Base-by-base conservation (phyloP, 768 basidiomycete species). In the Brasilioporus rufonigricans region DNA sequence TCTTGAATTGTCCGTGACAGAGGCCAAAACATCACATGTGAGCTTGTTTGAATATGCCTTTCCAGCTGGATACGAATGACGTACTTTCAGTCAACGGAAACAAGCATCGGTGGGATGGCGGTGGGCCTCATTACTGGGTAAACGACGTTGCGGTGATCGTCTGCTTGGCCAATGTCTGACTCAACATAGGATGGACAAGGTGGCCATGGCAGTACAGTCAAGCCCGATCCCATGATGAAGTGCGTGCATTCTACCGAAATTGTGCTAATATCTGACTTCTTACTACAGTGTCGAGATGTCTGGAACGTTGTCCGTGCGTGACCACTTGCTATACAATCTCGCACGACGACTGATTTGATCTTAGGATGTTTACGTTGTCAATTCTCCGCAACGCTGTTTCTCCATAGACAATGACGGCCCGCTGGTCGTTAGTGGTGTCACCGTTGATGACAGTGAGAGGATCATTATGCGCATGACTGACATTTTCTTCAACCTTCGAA, bases 391-490 rank as follows among this genome's bases (percentile, higher is more conserved):
- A n/a, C 71, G 67, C 5, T 58, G 57, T 41, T 70, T 73, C 59
- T 47, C 69, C 29, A 56, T 77, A 40, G 56, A 44, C 19, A 72
- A 71, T 62, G 27, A 46, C 38, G 68, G 59, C 13, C 46, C 65
- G 0, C 49, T 74, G 70, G 62, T 74, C 16, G 79, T 88, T 64
- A 74, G 76, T 2, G 65, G 70, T 36, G 64, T 81, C 24, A 76
- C 64, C 18, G 75, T 87, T 52, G 83, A 87, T 56, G 73, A 87
- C 56, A 82, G 85, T 86, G 45, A 58, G 79, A 5, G 5, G 38
- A 11, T 14, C n/a, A 16, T 46, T 23, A 45, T 7, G 11, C 6
- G 35, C 24, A 9, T 19, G 12, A 19, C 26, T 23, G 19, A 3
- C n/a, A 5, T 16, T 21, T 44, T 45, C 13, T 43, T 53, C 24